Percentiles rank a stretch among this genome's conserved stretches.
phyloP scores from a whole-genome alignment of 23 red algal species.

The Pyropia haitanensis region DNA sequence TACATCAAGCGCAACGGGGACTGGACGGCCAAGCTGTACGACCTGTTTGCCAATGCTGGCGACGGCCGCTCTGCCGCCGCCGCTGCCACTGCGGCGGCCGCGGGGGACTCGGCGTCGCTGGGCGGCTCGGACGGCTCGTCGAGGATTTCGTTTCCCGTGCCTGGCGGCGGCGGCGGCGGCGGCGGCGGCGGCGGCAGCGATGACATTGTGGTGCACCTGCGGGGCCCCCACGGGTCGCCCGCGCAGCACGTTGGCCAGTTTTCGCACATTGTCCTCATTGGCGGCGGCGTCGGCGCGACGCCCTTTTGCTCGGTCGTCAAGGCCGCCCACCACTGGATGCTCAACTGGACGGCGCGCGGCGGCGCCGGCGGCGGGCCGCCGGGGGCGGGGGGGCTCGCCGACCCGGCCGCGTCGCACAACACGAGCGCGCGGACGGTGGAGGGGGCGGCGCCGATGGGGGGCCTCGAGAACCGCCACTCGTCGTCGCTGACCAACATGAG shows the following conservation, averaged over 20 bases:
- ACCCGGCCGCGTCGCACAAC: too few species aligned
- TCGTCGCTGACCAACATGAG: too few species aligned
- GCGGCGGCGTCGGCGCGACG: conserved; percentile 74
- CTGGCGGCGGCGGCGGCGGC: too few species aligned
- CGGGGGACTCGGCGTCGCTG: too few species aligned
- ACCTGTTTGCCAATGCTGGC: conserved; percentile 1
- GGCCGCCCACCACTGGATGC: conserved; percentile 53
- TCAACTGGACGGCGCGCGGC: conserved; percentile 49
- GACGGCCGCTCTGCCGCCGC: too few species aligned
- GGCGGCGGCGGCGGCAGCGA: neutral
- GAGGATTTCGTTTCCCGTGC: too few species aligned
- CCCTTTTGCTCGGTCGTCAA: conserved; percentile 63
- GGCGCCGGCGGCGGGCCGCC: neutral
- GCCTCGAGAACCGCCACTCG: too few species aligned
- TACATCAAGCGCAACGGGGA: conserved; percentile 65
- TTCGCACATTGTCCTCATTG: conserved; percentile 64
- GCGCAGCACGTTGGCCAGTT: conserved; percentile 72
- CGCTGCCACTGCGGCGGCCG: too few species aligned
- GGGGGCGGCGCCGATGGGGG: too few species aligned
- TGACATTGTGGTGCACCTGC: conserved; percentile 35
- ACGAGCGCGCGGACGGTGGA: too few species aligned
- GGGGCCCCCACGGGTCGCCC: conserved; percentile 60
- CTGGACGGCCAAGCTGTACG: conserved; percentile 51
- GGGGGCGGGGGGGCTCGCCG: too few species aligned
- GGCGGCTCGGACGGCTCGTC: too few species aligned